A percentile compares a stretch with the other conserved stretches of the same genome.
phyloP scores from a whole-genome alignment of 1,284 basidiomycete genomes.

The Ganoderma resinaceum region DNA sequence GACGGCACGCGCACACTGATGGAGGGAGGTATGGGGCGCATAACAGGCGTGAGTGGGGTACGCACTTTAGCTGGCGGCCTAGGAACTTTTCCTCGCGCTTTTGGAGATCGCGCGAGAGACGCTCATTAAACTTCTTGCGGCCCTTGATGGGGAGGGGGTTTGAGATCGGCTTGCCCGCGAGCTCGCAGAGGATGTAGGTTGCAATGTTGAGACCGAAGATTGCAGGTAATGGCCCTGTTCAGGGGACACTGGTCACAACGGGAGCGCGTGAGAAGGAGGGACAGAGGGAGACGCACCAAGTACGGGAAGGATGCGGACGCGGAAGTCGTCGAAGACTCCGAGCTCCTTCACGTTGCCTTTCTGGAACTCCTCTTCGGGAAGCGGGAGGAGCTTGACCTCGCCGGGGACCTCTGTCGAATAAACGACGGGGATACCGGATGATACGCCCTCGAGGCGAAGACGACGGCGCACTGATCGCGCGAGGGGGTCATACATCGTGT shows the following conservation, averaged over 20 bases:
- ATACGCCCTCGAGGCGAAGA: constrained; percentile 74
- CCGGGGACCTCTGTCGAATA: constrained; percentile 95
- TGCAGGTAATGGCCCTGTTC: constrained; percentile 78
- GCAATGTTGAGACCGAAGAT: constrained; percentile 91
- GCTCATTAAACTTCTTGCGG: constrained; percentile 84
- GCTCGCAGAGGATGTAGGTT: constrained; percentile 85
- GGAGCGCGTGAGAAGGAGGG: neutral
- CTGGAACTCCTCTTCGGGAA: constrained; percentile 92
- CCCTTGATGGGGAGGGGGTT: constrained; percentile 88
- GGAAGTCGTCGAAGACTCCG: constrained; percentile 92
- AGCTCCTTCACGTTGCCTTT: constrained; percentile 93
- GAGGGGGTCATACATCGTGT: constrained; percentile 94
- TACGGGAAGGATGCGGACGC: constrained; percentile 90
- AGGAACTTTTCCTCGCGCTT: constrained; percentile 73
- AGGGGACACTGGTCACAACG: constrained; percentile 13
- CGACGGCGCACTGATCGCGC: constrained; percentile 89
- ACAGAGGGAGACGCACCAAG: constrained; percentile 56
- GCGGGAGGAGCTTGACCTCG: constrained; percentile 88
- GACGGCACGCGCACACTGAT: too few relatives aligned
- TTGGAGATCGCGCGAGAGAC: constrained; percentile 79
- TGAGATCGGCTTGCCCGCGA: constrained; percentile 83
- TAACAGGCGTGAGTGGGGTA: neutral
- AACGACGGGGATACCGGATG: constrained; percentile 88
- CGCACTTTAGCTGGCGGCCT: constrained; percentile 46
- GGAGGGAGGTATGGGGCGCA: neutral